Conservation (phyloP, 331 rosid species). For the Pyracantha coccinea region DNA sequence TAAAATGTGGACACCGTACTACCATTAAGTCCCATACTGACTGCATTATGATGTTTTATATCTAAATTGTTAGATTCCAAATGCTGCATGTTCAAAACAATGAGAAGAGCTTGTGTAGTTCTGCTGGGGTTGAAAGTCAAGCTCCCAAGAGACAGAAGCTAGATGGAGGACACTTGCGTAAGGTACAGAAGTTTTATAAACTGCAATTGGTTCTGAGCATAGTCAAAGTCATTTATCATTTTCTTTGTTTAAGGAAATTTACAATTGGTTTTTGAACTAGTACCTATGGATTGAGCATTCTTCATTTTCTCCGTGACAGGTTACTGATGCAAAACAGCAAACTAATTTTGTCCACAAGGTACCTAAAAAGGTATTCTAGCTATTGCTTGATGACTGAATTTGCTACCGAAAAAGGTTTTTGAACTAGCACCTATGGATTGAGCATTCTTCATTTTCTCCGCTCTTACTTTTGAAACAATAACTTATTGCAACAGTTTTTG, state of each 20-base stretch:
- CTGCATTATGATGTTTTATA: conserved; percentile 10
- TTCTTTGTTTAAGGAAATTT: not conserved
- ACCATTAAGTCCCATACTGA: not conserved
- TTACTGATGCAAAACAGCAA: conserved; percentile 53
- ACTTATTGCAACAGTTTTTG: not conserved
- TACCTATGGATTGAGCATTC: conserved; percentile 5
- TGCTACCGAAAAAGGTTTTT: not conserved
- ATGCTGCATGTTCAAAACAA: conserved; percentile 38
- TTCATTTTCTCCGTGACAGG: conserved; percentile 40
- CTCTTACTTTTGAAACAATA: too few relatives aligned
- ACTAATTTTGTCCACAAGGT: conserved; percentile 61
- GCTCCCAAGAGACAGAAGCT: conserved; percentile 87
- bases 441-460: conserved; percentile 12
- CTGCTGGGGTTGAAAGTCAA: conserved; percentile 68
- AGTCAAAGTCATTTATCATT: not conserved
- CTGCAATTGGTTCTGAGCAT: not conserved
- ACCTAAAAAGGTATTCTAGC: conserved; percentile 54
- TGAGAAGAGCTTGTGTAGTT: conserved; percentile 36
- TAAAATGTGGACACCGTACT: not conserved
- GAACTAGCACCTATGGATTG: not conserved
- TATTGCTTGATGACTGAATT: not conserved
- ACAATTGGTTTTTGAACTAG: not conserved
- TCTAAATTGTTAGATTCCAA: conserved; percentile 46
- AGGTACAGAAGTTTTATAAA: conserved; percentile 38
- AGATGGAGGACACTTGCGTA: conserved; percentile 66